Base-by-base conservation (phyloP, 208 protist species). In the Phytomonas sp. region DNA sequence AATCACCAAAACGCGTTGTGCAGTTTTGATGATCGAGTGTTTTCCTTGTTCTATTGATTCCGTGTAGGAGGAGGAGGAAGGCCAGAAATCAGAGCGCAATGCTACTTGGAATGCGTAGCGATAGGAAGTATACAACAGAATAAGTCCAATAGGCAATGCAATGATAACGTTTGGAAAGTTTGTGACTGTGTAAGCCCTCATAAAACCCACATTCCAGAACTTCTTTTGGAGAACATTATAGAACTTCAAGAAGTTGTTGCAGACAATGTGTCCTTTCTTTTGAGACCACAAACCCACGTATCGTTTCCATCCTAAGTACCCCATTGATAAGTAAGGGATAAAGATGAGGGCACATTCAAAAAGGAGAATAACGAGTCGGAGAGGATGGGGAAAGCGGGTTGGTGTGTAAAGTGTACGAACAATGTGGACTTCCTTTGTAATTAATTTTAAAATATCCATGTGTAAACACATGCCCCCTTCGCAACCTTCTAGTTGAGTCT, bases 171-270 rank as follows among this genome's bases (percentile, higher is more conserved):
- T 94, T 8, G 86, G 86, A 0, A 75, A 11, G 74, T 94, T 92
- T 23, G 67, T 75, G 32, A 82, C 40, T 10, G 77, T 79, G 73
- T 88, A 94, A 26, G 83, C 80, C 4, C 64, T 65, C 26, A 94
- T 70, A 63, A 82, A 82, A 36, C 82, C 80, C 11, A 92, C 87
- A 67, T 86, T 77, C 87, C 89, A 94, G 76, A 92, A 91, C 69
- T 81, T 82, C 40, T 82, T 67, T 75, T 94, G 89, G 11, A 94
- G 79, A 66, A 71, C 73, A 26, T 78, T 76, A 69, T 92, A 94
- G 29, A 94, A 77, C 37, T 70, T 69, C 84, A 78, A 90, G 32
- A 91, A 90, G 19, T 67, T 71, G 37, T 49, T 7, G n/a, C 75
- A 73, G 16, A 85, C 78, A 26, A 12, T 40, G 14, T 23, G 37